phyloP scores from a whole-genome alignment of 2,329 filamentous ascomycete genomes.

The Rachicladosporium sp. region DNA sequence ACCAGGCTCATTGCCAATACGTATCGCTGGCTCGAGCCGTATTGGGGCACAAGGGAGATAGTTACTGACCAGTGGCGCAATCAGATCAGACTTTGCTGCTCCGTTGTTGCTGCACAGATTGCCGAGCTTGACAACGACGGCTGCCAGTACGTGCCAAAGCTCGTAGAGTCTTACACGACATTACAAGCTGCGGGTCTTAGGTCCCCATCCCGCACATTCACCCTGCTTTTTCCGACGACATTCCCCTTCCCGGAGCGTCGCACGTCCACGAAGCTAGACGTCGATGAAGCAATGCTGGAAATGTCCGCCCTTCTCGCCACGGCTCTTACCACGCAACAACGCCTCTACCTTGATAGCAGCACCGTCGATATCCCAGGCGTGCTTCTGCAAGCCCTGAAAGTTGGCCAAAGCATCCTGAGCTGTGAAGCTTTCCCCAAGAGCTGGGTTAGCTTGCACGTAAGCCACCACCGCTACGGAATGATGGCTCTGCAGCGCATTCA shows the following conservation, averaged over 20 bases:
- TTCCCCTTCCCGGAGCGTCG: conserved; percentile 77
- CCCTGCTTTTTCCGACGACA: conserved; percentile 74
- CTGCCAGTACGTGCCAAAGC: conserved; percentile 79
- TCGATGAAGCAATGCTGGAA: conserved; percentile 76
- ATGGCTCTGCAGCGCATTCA: conserved; percentile 72
- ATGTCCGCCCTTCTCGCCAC: conserved; percentile 78
- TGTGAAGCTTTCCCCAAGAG: conserved; percentile 79
- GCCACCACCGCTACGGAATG: conserved; percentile 53
- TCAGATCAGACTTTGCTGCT: conserved; percentile 86
- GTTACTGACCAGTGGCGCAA: conserved; percentile 81
- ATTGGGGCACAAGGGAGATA: conserved; percentile 69
- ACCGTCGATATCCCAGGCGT: conserved; percentile 62
- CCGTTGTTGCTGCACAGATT: conserved; percentile 75
- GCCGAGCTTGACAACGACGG: conserved; percentile 67
- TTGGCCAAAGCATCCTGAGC: conserved; percentile 78
- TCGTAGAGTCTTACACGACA: conserved; percentile 76
- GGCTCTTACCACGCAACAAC: conserved; percentile 16
- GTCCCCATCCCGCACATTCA: conserved; percentile 49
- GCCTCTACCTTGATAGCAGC: conserved; percentile 20
- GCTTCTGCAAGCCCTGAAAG: conserved; percentile 65
- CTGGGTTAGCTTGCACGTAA: conserved; percentile 85
- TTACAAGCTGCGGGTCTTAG: conserved; percentile 54
- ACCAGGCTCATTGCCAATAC: conserved; percentile 49
- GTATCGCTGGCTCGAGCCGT: conserved; percentile 78
- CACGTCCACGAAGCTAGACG: conserved; percentile 37